These are phyloP conservation scores for Metarhizium brunneum DNA, from an alignment of 2,329 filamentous ascomycete species.

Conservation along the genomic window DNA sequence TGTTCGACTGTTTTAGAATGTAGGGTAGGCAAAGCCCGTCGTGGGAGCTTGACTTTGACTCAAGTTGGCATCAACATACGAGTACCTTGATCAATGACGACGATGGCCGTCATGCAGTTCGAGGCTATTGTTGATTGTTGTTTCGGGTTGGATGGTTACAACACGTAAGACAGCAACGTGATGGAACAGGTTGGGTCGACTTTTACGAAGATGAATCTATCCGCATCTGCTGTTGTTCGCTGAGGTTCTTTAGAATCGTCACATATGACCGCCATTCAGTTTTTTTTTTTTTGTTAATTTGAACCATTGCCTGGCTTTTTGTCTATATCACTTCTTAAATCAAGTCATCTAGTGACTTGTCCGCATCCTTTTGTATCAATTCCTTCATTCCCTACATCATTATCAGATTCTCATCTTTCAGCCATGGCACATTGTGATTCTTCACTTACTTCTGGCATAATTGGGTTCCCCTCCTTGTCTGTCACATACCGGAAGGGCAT, in stretches of 20 bases:
- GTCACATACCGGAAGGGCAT: slow-evolving; percentile 98
- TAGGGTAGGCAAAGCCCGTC: neutral
- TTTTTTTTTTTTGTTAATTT: neutral
- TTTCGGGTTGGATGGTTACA: neutral
- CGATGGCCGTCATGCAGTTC: neutral
- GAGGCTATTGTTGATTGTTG: neutral
- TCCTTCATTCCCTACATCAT: slow-evolving; percentile 76
- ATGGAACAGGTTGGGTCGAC: too few species aligned
- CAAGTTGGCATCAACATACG: too few species aligned
- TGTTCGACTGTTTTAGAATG: neutral
- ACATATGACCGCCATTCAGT: neutral
- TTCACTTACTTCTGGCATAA: slow-evolving; percentile 76
- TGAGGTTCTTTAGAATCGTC: neutral
- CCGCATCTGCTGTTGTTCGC: neutral
- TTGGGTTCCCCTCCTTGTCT: slow-evolving; percentile 61
- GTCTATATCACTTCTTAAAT: slow-evolving; percentile 38
- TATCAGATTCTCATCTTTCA: slow-evolving; percentile 14
- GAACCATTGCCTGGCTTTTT: neutral
- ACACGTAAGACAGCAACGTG: neutral
- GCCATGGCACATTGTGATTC: neutral
- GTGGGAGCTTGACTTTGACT: too few species aligned
- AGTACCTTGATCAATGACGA: too few species aligned
- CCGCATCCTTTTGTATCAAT: slow-evolving; percentile 84
- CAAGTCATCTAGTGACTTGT: slow-evolving; percentile 83
- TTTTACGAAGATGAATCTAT: too few species aligned